These are phyloP conservation scores for Chlorociboria aeruginascens DNA, from an alignment of 495 filamentous ascomycete genomes.

Conservation along the genomic window DNA sequence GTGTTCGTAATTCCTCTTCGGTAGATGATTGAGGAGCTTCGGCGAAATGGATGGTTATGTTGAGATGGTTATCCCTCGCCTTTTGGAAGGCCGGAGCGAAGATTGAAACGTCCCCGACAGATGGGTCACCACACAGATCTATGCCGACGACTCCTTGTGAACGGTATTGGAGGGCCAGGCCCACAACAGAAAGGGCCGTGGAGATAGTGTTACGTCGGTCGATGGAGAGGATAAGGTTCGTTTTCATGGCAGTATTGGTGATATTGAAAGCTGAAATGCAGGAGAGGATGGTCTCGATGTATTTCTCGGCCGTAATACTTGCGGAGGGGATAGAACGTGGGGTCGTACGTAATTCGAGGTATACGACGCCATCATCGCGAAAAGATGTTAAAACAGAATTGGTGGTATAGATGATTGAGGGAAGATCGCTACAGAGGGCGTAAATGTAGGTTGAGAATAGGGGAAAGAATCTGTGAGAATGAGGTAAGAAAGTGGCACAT, in stretches of 20 bases:
- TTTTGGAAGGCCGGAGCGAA: conserved; percentile 43
- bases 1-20: conserved; percentile 42
- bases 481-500: not conserved
- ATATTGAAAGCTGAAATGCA: conserved; percentile 39
- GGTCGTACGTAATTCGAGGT: conserved; percentile 74
- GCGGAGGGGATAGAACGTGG: conserved; percentile 46
- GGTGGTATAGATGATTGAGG: conserved; percentile 50
- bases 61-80: conserved; percentile 40
- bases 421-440: conserved; percentile 47
- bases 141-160: conserved; percentile 55
- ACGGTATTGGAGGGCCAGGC: conserved; percentile 46
- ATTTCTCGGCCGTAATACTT: conserved; percentile 44
- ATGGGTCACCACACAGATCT: conserved; percentile 72
- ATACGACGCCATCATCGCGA: conserved; percentile 57
- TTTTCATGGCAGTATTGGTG: conserved; percentile 29
- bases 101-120: conserved; percentile 41
- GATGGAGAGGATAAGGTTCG: conserved; percentile 61
- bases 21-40: conserved; percentile 44
- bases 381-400: conserved; percentile 60
- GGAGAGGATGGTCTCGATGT: conserved; percentile 51
- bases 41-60: conserved; percentile 69
- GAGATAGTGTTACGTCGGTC: conserved; percentile 50
- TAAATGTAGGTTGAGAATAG: conserved; percentile 74
- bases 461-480: conserved; percentile 52
- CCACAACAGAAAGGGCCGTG: conserved; percentile 47